Percentiles rank a stretch among this genome's conserved stretches.
These are phyloP conservation scores for Cucurbita pepo DNA, from an alignment of 306 rosid species.

Conservation along the genomic window DNA sequence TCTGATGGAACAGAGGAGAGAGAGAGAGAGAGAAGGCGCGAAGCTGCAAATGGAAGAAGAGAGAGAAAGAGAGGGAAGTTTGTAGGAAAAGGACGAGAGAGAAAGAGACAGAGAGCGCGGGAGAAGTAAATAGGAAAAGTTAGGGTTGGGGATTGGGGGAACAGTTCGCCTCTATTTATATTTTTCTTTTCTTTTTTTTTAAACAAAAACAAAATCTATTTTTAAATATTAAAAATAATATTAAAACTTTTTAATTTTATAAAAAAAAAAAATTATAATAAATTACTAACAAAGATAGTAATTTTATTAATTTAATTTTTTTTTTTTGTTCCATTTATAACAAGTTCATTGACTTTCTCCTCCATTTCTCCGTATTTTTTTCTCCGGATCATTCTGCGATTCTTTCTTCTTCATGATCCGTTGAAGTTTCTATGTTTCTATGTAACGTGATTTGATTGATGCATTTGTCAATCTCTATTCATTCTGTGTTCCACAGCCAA, in stretches of 20 bases:
- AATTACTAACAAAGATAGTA: too few species aligned
- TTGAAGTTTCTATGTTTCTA: neutral
- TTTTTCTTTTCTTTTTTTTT: neutral
- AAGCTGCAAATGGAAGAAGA: neutral
- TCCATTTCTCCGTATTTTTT: neutral
- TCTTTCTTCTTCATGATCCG: neutral
- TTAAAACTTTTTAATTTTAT: too few species aligned
- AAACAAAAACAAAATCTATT: too few species aligned
- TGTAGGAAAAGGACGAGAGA: constrained; percentile 3
- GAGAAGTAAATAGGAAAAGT: neutral
- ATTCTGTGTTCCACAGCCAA: neutral
- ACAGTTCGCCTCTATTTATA: neutral
- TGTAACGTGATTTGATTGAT: neutral
- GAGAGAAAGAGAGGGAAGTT: neutral
- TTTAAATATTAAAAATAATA: too few species aligned
- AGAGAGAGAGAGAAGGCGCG: neutral
- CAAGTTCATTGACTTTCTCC: neutral
- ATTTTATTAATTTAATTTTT: too few species aligned
- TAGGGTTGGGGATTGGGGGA: constrained; percentile 32
- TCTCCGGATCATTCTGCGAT: neutral
- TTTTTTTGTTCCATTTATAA: too few species aligned
- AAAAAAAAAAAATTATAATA: too few species aligned
- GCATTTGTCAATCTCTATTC: neutral
- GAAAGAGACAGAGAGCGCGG: neutral
- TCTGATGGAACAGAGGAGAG: constrained; percentile 2